Base-by-base conservation (phyloP, 345 rosid species). In the Euphorbia peplus region DNA sequence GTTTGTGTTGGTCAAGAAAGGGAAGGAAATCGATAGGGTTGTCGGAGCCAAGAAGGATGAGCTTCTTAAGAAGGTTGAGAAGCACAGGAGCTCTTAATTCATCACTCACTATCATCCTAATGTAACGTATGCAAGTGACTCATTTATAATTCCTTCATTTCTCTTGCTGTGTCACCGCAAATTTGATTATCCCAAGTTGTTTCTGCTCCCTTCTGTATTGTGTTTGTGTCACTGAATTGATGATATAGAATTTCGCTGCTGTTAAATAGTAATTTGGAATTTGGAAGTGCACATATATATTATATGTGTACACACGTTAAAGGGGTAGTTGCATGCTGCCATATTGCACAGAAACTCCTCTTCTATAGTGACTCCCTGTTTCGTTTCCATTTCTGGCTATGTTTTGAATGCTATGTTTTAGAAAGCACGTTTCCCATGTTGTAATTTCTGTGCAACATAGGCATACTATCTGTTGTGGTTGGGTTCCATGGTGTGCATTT, bases 1-100 rank as follows among this genome's bases (percentile, higher is more conserved):
- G 0, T 93, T 93, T 78, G 91, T 93, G 84, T 72, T 93, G 83
- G 55, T 87, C 81, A 90, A 90, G 85, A 67, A 26, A 15, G 97
- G 98, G 70, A 85, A 78, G 80, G 97, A 85, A 64, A 77, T 88
- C 60, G 95, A 83, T 16, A 80, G 95, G 81, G 78, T 89, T 3
- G 72, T 88, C 42, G 98, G 93, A 60, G 86, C 84, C 37, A 66
- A 51, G 53, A 84, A 84, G 64, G 81, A 79, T 30, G 95, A 88
- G 66, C 96, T 92, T 25, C 76, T 78, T 80, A 84, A 16, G 66
- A 90, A 87, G 84, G 67, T 92, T 67, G 24, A 25, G 46, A 72
- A 85, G 68, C 74, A 68, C 79, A 79, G 71, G 28, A 28, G 67
- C 61, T 51, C 65, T 66, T 70, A 10, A n/a, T 47, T 59, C 26